phyloP scores from a whole-genome alignment of 2,329 filamentous ascomycete species.

The Mariannaea sp. region DNA sequence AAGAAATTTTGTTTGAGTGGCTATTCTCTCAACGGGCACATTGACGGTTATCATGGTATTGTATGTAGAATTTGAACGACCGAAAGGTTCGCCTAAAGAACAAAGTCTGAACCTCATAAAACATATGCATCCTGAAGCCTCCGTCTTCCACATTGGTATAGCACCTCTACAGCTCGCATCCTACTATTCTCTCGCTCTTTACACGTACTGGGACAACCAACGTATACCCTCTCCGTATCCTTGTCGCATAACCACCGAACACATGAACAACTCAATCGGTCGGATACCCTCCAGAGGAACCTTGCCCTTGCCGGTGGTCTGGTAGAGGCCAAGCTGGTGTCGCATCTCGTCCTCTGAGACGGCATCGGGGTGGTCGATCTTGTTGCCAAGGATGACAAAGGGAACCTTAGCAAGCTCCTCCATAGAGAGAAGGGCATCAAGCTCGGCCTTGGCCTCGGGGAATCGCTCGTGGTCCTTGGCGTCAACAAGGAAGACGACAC shows the following conservation, averaged over 20 bases:
- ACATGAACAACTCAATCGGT: slow-evolving; percentile 98
- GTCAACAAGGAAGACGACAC: slow-evolving; percentile 97
- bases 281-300: slow-evolving; percentile 89
- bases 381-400: slow-evolving; percentile 96
- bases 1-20: slow-evolving; percentile 4
- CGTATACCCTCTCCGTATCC: slow-evolving; percentile 90
- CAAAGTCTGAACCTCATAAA: slow-evolving; percentile 45
- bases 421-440: slow-evolving; percentile 94
- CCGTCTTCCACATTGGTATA: slow-evolving; percentile 32
- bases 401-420: slow-evolving; percentile 95
- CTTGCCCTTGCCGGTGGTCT: slow-evolving; percentile 96
- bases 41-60: slow-evolving; percentile 23
- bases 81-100: slow-evolving; percentile 42
- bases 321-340: slow-evolving; percentile 89
- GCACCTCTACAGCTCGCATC: slow-evolving; percentile 17
- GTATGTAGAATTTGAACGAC: slow-evolving; percentile 41
- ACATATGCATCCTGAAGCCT: slow-evolving; percentile 28
- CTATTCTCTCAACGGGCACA: slow-evolving; percentile 11
- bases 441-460: slow-evolving; percentile 91
- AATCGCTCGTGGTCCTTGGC: slow-evolving; percentile 97
- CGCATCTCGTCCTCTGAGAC: slow-evolving; percentile 95
- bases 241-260: slow-evolving; percentile 97
- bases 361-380: slow-evolving; percentile 97
- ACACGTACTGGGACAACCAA: slow-evolving; percentile 93
- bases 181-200: slow-evolving; percentile 43